These are phyloP conservation scores for Dendrobium catenatum DNA, from an alignment of 106 monocot genomes.

Conservation along the genomic window DNA sequence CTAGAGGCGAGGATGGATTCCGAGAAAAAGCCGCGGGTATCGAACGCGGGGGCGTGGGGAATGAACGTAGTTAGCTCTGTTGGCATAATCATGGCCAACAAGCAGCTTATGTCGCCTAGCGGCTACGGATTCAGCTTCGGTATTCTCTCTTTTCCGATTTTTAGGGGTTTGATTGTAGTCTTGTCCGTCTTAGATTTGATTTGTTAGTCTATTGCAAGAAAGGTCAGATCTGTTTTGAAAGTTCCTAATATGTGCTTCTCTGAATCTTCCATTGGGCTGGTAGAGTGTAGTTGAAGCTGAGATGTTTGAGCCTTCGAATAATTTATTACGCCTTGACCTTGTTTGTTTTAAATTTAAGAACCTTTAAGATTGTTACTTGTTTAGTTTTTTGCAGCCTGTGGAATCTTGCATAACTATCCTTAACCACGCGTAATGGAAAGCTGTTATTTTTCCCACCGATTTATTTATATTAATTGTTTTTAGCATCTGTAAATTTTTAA, in stretches of 20 bases:
- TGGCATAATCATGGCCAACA: slow-evolving; percentile 82
- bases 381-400: background rate
- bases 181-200: background rate
- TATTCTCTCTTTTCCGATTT: slow-evolving; percentile 14
- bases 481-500: background rate
- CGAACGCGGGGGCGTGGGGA: slow-evolving; percentile 65
- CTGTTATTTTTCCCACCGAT: background rate
- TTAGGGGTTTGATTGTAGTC: background rate
- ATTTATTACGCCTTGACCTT: background rate
- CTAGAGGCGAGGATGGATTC: slow-evolving; percentile 37
- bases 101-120: slow-evolving; percentile 73
- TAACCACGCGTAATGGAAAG: background rate
- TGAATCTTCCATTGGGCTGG: background rate
- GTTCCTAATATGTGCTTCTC: background rate
- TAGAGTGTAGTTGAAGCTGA: background rate
- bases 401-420: background rate
- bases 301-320: background rate
- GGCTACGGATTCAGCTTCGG: slow-evolving; percentile 84
- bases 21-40: slow-evolving; percentile 68
- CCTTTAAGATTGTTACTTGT: background rate
- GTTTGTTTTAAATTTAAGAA: background rate
- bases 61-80: slow-evolving; percentile 90
- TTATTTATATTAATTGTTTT: background rate
- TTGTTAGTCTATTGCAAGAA: background rate
- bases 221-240: background rate